Base-by-base conservation (phyloP, 306 rosid species). In the Sophora flavescens region DNA sequence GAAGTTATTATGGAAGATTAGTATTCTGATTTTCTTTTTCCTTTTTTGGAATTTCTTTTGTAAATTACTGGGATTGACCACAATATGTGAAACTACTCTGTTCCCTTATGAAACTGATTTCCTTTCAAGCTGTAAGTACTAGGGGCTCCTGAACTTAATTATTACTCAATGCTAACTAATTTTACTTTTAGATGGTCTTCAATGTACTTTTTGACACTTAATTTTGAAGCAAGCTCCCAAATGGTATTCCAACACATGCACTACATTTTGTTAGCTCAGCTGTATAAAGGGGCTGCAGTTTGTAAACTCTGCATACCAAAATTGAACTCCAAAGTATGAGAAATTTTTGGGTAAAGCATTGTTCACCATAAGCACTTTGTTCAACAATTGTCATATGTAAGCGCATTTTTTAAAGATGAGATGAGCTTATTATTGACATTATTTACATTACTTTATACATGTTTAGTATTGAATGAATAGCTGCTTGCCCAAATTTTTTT, bases 1-100 rank as follows among this genome's bases (percentile, higher is more conserved):
- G 85, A 76, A 81, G 80, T 84, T 80, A 83, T 64, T 63, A 56
- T 79, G 84, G 81, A 80, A 56, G 78, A 81, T 83, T 68, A 74
- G 66, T 74, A 75, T 73, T 80, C 72, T 80, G 81, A 78, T 83
- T 13, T 39, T 6, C 41, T 64, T 60, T 12, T 28, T 72, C 41
- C 72, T 4, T 41, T 12, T 22, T 14, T 6, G 3, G 39, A 81
- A 47, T 80, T 73, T 60, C 63, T 76, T 74, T 63, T 90, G 91
- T 95, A 92, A 86, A 95, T 89, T 83, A 78, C 78, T 84, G 81
- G 77, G 63, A 77, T 85, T 88, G 85, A 85, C 87, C 85, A 78
- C 81, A 75, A 63, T 81, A 80, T 86, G 83, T 89, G 80, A 80
- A 86, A 77, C 83, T 60, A 81, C 87, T 62, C 78, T 78, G 78